Conservation (phyloP, 441 rosid genomes). For the Flueggea neowawraea region DNA sequence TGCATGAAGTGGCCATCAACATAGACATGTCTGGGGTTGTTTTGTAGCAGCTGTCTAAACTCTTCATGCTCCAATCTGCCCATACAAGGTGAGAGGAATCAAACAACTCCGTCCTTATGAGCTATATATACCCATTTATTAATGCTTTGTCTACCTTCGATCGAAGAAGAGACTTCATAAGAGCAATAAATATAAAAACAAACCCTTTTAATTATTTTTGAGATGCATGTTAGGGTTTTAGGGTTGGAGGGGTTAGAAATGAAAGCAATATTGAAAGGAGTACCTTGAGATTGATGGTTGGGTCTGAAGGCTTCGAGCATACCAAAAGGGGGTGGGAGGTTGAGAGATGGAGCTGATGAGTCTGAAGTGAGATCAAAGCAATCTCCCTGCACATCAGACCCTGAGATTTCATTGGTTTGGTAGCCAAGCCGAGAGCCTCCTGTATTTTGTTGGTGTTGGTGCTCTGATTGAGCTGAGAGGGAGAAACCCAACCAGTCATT, state of each 20-base stretch:
- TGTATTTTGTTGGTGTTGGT: slow-evolving; percentile 32
- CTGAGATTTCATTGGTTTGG: slow-evolving; percentile 41
- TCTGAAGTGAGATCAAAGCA: slow-evolving; percentile 50
- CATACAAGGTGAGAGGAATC: background rate
- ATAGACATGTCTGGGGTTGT: slow-evolving; percentile 23
- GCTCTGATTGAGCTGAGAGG: slow-evolving; percentile 52
- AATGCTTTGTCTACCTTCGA: no score
- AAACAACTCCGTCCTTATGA: background rate
- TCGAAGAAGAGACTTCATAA: no score
- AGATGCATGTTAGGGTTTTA: slow-evolving; percentile 8
- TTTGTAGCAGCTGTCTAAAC: slow-evolving; percentile 16
- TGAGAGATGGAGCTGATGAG: slow-evolving; percentile 34
- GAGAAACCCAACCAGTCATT: slow-evolving; percentile 82
- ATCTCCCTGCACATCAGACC: slow-evolving; percentile 30
- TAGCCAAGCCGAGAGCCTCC: slow-evolving; percentile 39
- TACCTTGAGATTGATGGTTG: slow-evolving; percentile 61
- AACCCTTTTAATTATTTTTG: no score
- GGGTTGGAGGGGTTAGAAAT: slow-evolving; percentile 1
- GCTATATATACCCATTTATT: no score
- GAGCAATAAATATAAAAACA: no score
- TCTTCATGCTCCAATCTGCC: slow-evolving; percentile 69
- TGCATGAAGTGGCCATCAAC: slow-evolving; percentile 54
- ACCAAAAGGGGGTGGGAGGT: slow-evolving; percentile 44
- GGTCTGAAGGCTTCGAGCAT: slow-evolving; percentile 56
- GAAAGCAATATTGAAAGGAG: background rate